These are phyloP conservation scores for Termitomyces sp. DNA, from an alignment of 1,284 basidiomycete species.

Conservation along the genomic window DNA sequence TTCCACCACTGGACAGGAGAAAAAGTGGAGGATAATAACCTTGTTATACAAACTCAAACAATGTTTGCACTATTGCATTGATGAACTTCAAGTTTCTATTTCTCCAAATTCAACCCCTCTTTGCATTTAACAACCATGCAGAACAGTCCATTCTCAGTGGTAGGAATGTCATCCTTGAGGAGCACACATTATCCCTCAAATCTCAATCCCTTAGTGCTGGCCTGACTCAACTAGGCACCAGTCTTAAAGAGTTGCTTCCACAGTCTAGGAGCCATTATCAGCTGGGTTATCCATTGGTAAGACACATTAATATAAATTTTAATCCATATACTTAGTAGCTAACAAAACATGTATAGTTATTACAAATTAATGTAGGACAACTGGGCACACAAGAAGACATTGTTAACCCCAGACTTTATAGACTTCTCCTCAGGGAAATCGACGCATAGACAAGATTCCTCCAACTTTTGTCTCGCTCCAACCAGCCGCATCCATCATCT, in stretches of 20 bases:
- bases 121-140: conserved; percentile 8
- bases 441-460: conserved; percentile 62
- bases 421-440: conserved; percentile 52
- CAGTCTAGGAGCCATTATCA: conserved; percentile 72
- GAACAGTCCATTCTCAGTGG: conserved; percentile 36
- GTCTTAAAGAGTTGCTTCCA: conserved; percentile 52
- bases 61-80: not conserved
- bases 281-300: conserved; percentile 69
- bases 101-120: not conserved
- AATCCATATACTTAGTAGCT: not conserved
- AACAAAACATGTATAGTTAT: conserved; percentile 38
- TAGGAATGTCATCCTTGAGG: conserved; percentile 40
- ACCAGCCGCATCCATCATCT: no score
- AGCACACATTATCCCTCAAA: conserved; percentile 31
- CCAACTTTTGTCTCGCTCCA: no score
- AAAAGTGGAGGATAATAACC: not conserved
- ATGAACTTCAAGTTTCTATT: not conserved
- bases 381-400: not conserved
- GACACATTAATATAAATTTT: conserved; percentile 14
- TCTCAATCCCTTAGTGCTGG: conserved; percentile 35
- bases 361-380: conserved; percentile 49
- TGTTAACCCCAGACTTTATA: conserved; percentile 21
- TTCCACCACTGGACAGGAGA: no score
- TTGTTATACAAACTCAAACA: not conserved
- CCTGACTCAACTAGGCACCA: conserved; percentile 26